phyloP scores from a whole-genome alignment of 2,329 filamentous ascomycete species.

The Colletotrichum nymphaeae region DNA sequence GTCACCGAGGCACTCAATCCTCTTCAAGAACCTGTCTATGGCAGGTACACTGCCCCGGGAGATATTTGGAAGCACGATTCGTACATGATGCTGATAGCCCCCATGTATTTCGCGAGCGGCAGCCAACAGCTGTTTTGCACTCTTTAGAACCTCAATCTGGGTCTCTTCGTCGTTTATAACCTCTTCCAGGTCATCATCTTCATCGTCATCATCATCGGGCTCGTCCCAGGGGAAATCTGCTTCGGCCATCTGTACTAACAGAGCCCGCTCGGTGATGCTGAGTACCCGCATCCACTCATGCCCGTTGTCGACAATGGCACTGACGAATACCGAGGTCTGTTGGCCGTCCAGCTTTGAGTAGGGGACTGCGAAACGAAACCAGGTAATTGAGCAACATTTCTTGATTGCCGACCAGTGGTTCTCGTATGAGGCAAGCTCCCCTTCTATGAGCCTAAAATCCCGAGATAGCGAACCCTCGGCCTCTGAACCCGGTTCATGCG shows the following conservation, averaged over 20 bases:
- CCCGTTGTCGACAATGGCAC: conserved; percentile 44
- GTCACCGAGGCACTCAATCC: conserved; percentile 42
- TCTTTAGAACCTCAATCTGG: conserved; percentile 40
- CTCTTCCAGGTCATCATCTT: conserved; percentile 44
- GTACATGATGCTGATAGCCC: conserved; percentile 47
- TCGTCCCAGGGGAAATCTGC: conserved; percentile 53
- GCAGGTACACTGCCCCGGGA: conserved; percentile 41
- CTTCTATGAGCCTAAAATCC: conserved; percentile 24
- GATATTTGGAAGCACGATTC: conserved; percentile 49
- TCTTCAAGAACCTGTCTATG: conserved; percentile 46
- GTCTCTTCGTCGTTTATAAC: conserved; percentile 49
- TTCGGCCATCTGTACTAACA: conserved; percentile 52
- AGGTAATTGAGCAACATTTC: conserved; percentile 24
- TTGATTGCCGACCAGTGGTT: conserved; percentile 29
- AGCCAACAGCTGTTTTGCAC: conserved; percentile 45
- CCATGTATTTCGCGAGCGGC: conserved; percentile 47
- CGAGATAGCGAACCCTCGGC: conserved; percentile 1
- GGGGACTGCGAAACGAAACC: conserved; percentile 22
- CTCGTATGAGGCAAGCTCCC: conserved; percentile 19
- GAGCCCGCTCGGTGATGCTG: conserved; percentile 43
- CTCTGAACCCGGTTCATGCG: conserved; percentile 1
- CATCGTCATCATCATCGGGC: conserved; percentile 20
- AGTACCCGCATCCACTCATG: conserved; percentile 50
- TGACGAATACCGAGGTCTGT: conserved; percentile 16
- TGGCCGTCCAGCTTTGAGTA: not conserved